A percentile compares a stretch with the other conserved stretches of the same genome.
Conservation (phyloP, 129 eudicot genomes). For the Gnaphalium uliginosum region DNA sequence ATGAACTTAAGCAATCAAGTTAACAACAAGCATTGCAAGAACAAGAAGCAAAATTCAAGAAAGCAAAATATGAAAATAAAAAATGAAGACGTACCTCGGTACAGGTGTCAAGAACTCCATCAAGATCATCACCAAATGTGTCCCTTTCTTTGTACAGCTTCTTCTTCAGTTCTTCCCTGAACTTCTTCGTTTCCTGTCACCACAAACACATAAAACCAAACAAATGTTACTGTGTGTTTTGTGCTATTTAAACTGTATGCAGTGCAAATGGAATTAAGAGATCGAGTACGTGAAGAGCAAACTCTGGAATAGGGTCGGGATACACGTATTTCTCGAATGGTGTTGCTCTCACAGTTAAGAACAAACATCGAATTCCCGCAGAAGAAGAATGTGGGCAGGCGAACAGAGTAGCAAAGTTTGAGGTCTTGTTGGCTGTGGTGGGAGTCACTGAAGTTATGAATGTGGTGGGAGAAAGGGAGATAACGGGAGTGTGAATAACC, state of each 20-base stretch:
- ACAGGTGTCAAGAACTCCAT: slow-evolving; percentile 49
- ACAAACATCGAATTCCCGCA: slow-evolving; percentile 13
- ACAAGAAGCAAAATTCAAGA: not conserved
- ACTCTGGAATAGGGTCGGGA: slow-evolving; percentile 74
- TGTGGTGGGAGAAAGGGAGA: slow-evolving; percentile 26
- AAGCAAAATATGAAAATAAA: not conserved
- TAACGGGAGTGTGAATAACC: slow-evolving; percentile 27
- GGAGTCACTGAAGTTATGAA: slow-evolving; percentile 28
- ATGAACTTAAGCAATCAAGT: not conserved
- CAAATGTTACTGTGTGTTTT: slow-evolving; percentile 8
- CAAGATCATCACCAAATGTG: slow-evolving; percentile 54
- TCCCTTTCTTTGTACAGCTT: slow-evolving; percentile 47
- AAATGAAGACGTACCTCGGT: slow-evolving; percentile 40
- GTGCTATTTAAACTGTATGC: not conserved
- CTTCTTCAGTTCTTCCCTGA: slow-evolving; percentile 51
- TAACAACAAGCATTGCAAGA: not conserved
- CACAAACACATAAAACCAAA: not conserved
- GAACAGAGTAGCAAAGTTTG: slow-evolving; percentile 3
- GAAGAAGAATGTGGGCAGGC: slow-evolving; percentile 25
- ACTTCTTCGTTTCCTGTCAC: slow-evolving; percentile 61
- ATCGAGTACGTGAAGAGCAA: slow-evolving; percentile 47
- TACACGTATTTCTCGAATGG: slow-evolving; percentile 49
- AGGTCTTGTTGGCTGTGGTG: slow-evolving; percentile 29
- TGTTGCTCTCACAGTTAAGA: slow-evolving; percentile 26
- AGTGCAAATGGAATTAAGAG: not conserved